phyloP scores from a whole-genome alignment of 257 asterid species.

The Linaria vulgaris region DNA sequence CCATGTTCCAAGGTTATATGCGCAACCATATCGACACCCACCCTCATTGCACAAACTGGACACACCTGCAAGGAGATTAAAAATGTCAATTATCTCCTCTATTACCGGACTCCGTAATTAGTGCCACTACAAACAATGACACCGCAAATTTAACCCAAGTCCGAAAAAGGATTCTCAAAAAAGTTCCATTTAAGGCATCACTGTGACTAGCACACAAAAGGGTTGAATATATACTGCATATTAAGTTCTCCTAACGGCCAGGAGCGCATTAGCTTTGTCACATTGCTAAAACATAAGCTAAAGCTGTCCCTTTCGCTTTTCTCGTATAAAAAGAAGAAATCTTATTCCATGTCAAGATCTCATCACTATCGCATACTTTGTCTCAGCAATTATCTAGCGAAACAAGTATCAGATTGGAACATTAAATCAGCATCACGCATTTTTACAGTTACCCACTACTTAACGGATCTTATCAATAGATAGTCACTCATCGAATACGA shows the following conservation, averaged over 20 bases:
- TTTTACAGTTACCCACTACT: background rate
- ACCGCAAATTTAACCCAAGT: conserved; percentile 3
- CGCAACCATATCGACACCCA: conserved; percentile 95
- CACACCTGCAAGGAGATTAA: conserved; percentile 66
- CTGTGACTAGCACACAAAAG: conserved; percentile 3
- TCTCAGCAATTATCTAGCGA: background rate
- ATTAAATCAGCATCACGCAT: background rate
- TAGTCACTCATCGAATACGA: conserved; percentile 3
- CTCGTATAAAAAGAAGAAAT: conserved; percentile 9
- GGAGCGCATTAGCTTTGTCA: background rate
- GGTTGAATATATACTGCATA: background rate
- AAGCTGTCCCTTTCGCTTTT: background rate
- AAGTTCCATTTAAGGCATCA: too few relatives aligned
- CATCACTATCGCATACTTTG: conserved; percentile 11
- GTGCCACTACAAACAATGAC: conserved; percentile 8
- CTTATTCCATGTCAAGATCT: conserved; percentile 6
- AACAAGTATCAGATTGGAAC: background rate
- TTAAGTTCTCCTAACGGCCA: background rate
- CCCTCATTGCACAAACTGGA: conserved; percentile 86
- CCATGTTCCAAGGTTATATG: conserved; percentile 93
- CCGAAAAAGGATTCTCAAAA: too few relatives aligned
- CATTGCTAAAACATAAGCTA: conserved; percentile 1
- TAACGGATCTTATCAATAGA: background rate
- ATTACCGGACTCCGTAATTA: background rate
- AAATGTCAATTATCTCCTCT: conserved; percentile 16